Evolutionary conservation across 2,329 filamentous ascomycete genomes (phyloP).

Genomic region (Neofusicoccum laricinum): DNA sequence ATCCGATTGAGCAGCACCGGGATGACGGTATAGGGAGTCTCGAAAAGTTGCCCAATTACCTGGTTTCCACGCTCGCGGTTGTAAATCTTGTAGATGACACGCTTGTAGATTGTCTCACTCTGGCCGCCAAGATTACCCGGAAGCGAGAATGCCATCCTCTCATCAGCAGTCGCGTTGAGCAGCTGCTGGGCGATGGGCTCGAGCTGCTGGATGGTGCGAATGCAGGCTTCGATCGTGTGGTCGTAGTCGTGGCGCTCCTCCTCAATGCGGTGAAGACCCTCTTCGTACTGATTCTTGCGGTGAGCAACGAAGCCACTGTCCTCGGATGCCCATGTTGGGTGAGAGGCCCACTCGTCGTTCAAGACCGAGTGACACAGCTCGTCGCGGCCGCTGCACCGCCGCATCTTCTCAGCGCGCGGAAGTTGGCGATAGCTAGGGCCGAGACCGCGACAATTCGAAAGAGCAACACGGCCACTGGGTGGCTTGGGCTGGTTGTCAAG

Average conservation of each 20-base stretch:
- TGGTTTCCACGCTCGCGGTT: constrained; percentile 77
- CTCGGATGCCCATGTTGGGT: constrained; percentile 97
- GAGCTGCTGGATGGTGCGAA: constrained; percentile 91
- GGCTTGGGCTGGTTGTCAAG: constrained; percentile 74
- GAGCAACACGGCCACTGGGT: constrained; percentile 77
- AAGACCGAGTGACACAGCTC: constrained; percentile 90
- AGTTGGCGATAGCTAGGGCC: constrained; percentile 93
- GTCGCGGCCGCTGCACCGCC: constrained; percentile 89
- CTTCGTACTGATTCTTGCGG: constrained; percentile 92
- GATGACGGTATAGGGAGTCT: constrained; percentile 78
- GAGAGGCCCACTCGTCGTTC: constrained; percentile 97
- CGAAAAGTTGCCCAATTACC: constrained; percentile 84
- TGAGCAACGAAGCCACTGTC: constrained; percentile 97
- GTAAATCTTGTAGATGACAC: constrained; percentile 97
- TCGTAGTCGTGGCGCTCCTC: constrained; percentile 98
- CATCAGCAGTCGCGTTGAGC: constrained; percentile 68
- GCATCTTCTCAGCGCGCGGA: constrained; percentile 84
- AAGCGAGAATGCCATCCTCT: constrained; percentile 73
- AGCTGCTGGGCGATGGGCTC: constrained; percentile 93
- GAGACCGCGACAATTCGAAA: constrained; percentile 93
- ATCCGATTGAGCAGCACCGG: constrained; percentile 84
- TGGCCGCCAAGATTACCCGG: constrained; percentile 83
- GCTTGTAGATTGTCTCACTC: constrained; percentile 94
- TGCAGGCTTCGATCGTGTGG: constrained; percentile 94
- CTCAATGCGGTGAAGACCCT: constrained; percentile 91